Percentiles rank a stretch among this genome's conserved stretches.
phyloP scores from a whole-genome alignment of 1,284 basidiomycete genomes.

The Sporisorium exsertum region DNA sequence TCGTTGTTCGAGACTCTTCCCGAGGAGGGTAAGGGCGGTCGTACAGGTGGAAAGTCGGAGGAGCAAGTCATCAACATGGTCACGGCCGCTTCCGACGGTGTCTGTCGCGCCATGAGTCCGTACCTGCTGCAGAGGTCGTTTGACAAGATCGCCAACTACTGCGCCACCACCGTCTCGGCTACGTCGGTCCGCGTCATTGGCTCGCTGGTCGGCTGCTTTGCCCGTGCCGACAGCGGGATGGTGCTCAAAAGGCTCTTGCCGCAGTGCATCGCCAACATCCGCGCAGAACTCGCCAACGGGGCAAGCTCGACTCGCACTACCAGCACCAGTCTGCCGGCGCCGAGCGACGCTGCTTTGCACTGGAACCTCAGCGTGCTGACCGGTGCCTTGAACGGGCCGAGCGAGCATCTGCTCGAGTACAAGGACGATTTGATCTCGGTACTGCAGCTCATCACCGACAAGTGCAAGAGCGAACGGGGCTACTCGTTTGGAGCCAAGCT shows the following conservation, averaged over 20 bases:
- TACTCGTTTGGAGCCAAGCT: conserved; percentile 85
- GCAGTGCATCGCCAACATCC: conserved; percentile 82
- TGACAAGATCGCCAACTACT: conserved; percentile 85
- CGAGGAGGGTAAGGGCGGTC: conserved; percentile 81
- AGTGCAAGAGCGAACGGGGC: conserved; percentile 88
- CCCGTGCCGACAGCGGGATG: conserved; percentile 81
- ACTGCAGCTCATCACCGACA: conserved; percentile 78
- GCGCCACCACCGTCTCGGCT: conserved; percentile 77
- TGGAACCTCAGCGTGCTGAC: conserved; percentile 76
- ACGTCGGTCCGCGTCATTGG: conserved; percentile 91
- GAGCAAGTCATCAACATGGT: conserved; percentile 84
- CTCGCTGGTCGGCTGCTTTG: conserved; percentile 86
- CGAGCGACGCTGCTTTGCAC: conserved; percentile 91
- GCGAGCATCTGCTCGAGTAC: conserved; percentile 75
- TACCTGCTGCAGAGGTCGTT: conserved; percentile 86
- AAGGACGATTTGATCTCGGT: conserved; percentile 79
- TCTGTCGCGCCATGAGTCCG: conserved; percentile 89
- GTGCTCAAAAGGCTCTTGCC: conserved; percentile 85
- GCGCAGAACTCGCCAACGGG: conserved; percentile 86
- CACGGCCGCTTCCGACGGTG: conserved; percentile 83
- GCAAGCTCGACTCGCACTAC: conserved; percentile 92
- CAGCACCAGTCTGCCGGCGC: conserved; percentile 82
- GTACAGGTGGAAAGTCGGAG: conserved; percentile 86
- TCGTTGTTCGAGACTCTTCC: conserved; percentile 91
- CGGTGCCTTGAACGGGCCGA: conserved; percentile 54